phyloP scores from a whole-genome alignment of 495 filamentous ascomycete genomes.

The Darksidea phi region DNA sequence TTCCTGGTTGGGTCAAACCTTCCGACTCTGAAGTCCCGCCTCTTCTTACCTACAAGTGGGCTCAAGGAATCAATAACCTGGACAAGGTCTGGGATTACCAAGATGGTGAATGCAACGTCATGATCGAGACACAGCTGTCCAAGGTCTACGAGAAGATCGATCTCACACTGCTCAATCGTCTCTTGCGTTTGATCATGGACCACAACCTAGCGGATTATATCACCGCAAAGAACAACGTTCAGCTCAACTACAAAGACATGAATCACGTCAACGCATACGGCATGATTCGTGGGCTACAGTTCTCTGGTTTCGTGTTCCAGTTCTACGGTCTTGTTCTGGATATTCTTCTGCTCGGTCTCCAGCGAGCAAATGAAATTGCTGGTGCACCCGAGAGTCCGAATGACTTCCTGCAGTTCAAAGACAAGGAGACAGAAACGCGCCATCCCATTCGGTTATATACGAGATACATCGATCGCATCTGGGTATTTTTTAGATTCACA shows the following conservation, averaged over 20 bases:
- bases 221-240: conserved; percentile 98
- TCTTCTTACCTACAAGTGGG: conserved; percentile 96
- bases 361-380: conserved; percentile 94
- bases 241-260: conserved; percentile 99
- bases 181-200: conserved; percentile 96
- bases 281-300: conserved; percentile 95
- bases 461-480: conserved; percentile 95
- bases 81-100: conserved; percentile 93
- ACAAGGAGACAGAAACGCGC: conserved; percentile 82
- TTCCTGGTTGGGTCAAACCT: conserved; percentile 99
- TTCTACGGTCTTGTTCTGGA: conserved; percentile 98
- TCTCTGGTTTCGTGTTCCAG: conserved; percentile 98
- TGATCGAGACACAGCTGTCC: conserved; percentile 96
- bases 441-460: conserved; percentile 97
- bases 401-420: conserved; percentile 96
- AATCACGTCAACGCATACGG: conserved; percentile 99
- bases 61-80: conserved; percentile 99
- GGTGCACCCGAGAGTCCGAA: conserved; percentile 96
- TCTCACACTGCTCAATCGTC: conserved; percentile 88
- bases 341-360: conserved; percentile 84
- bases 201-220: conserved; percentile 99
- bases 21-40: conserved; percentile 99
- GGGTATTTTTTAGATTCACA: conserved; percentile 93
- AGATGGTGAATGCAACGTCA: conserved; percentile 96
- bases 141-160: conserved; percentile 99